Base-by-base conservation (phyloP, 2,329 filamentous ascomycete species). In the Coniella lustricola region DNA sequence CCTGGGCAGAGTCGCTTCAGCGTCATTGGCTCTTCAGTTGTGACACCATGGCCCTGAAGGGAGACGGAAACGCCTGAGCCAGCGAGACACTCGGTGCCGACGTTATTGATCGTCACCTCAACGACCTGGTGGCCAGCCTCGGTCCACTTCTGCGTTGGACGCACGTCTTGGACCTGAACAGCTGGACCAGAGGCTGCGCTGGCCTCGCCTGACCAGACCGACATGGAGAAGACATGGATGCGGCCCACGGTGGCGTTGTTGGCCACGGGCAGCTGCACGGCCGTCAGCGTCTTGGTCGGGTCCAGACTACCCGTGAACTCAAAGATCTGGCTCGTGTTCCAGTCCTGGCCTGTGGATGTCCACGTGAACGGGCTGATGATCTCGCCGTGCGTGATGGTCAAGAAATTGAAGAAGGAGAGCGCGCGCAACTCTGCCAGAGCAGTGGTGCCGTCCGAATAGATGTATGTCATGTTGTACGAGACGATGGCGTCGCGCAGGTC, bases 341-440 rank as follows among this genome's bases (percentile, higher is more conserved):
- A 67, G 55, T 72, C 69, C 3, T 64, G 67, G 20, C 63, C 62
- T 35, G 65, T 63, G 3, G 55, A 32, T 0, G 69, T 72, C 55
- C 64, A 73, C 37, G 67, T 66, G 46, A 57, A 62, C 0, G 71
- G 69, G 45, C 68, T 67, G 20, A 72, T 63, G 47, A 76, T 62
- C 46, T 73, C 69, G 38, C 73, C 73, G 13, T 66, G 64, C 44
- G 70, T 67, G 52, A 74, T 67, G 9, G 69, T 67, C 44, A 73
- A 57, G 55, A 66, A 72, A 42, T 62, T 67, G 57, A 63, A 72
- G 62, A 66, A 75, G 4, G 67, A 65, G 25, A 68, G 64, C 1
- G 65, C 65, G n/a, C 70, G 68, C 31, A 75, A 56, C 57, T 74
- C 69, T 14, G 64, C 63, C 14, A 56, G 51, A 13, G 68, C 66